Evolutionary conservation across 805 yeast genomes (phyloP), one percentile per base, ranked within the genome.

Genomic region (Starmerella cellae): DNA sequence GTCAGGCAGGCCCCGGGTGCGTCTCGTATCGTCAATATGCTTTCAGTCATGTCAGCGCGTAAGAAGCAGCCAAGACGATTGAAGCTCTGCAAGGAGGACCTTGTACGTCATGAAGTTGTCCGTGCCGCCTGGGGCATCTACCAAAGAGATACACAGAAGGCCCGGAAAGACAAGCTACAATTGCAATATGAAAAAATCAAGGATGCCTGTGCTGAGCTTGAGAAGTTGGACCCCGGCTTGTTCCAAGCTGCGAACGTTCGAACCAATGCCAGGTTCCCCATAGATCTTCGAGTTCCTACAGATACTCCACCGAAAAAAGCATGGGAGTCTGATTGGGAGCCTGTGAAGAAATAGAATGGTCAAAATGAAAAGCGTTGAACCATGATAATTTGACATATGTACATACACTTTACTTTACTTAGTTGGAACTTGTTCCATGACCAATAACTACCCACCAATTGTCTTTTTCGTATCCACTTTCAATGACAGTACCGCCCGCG

Each of bases 381-480:
- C n/a, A n/a, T n/a, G n/a, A n/a, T n/a, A n/a, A n/a, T n/a, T n/a
- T n/a, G n/a, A n/a, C n/a, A 39, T 23, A 38, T 31, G 41, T 30
- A 43, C 38, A 37, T 21, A 34, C 11, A 2, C 27, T 2, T 13
- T 26, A 13, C 28, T 26, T 13, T 26, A 26, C n/a, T n/a, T n/a
- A n/a, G n/a, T n/a, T n/a, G n/a, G n/a, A n/a, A n/a, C n/a, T n/a
- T n/a, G n/a, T n/a, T n/a, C 6, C 28, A n/a, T n/a, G n/a, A n/a
- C n/a, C n/a, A 10, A 31, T 31, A 11, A 31, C 34, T 18, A 33
- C 44, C 82, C 94, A 88, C 97, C 97, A 91, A 55, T 88, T 88
- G 57, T 88, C 98, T 56, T 72, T 74, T 58, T 91, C 97, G 57
- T 88, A 91, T 0, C 98, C 98, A 34, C 71, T 64, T 22, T 71